Conservation (phyloP, 164 flowering plant genomes). For the Sextonia rubra region DNA sequence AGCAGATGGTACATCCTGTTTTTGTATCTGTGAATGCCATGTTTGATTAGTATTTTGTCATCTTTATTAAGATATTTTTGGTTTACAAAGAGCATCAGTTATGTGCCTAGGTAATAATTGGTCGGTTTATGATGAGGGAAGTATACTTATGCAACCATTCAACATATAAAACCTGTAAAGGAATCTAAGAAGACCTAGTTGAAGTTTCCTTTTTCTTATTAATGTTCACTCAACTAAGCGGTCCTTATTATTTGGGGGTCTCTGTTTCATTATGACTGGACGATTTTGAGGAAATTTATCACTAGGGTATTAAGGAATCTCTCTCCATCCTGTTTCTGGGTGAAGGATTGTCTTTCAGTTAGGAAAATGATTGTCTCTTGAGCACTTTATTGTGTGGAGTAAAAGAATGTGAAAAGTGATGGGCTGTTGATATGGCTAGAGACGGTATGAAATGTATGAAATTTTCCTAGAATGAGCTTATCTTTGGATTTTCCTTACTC, state of each 20-base stretch:
- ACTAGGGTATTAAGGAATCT: too few relatives aligned
- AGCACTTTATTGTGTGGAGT: too few relatives aligned
- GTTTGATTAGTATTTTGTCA: not conserved
- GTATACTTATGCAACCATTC: not conserved
- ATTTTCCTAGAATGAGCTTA: too few relatives aligned
- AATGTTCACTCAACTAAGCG: not conserved
- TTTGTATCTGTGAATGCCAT: not conserved
- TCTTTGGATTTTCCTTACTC: too few relatives aligned
- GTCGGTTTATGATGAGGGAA: not conserved
- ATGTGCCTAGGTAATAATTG: not conserved
- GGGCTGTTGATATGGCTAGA: too few relatives aligned
- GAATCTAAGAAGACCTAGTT: not conserved
- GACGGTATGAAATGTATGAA: too few relatives aligned
- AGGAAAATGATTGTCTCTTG: too few relatives aligned
- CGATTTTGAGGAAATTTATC: too few relatives aligned
- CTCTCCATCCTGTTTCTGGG: too few relatives aligned
- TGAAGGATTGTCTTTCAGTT: too few relatives aligned
- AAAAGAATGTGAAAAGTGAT: too few relatives aligned
- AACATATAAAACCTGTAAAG: not conserved
- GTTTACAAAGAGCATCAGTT: not conserved
- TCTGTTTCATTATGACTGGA: not conserved
- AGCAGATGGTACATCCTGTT: slow-evolving; percentile 15
- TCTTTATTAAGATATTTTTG: not conserved
- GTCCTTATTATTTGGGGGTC: not conserved
- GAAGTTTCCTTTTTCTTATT: not conserved